phyloP scores from a whole-genome alignment of 768 basidiomycete species.

The Rhizopogon sp. region DNA sequence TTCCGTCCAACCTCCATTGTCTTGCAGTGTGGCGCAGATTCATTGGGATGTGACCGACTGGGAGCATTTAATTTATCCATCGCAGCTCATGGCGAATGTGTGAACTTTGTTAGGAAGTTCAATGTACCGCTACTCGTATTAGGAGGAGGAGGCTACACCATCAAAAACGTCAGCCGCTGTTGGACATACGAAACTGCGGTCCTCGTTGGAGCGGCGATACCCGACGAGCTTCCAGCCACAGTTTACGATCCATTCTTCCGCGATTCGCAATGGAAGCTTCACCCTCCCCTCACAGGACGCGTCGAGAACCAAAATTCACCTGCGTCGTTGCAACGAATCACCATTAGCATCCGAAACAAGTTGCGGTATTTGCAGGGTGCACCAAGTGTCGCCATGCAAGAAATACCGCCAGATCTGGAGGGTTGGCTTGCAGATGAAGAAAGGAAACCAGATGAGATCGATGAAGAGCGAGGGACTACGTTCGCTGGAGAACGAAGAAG shows the following conservation, averaged over 20 bases:
- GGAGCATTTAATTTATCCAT: constrained; percentile 98
- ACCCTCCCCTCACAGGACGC: constrained; percentile 86
- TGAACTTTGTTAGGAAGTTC: constrained; percentile 92
- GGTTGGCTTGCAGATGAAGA: constrained; percentile 74
- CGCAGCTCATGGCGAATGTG: constrained; percentile 96
- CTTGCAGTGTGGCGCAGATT: constrained; percentile 95
- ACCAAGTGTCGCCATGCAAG: constrained; percentile 94
- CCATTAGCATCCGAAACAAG: constrained; percentile 81
- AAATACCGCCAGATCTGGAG: constrained; percentile 89
- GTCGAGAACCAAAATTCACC: constrained; percentile 92
- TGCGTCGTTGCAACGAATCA: constrained; percentile 79
- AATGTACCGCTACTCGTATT: constrained; percentile 86
- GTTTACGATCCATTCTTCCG: constrained; percentile 92
- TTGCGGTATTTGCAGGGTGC: constrained; percentile 91
- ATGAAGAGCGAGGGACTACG: constrained; percentile 60
- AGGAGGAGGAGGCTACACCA: constrained; percentile 95
- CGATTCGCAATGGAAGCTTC: constrained; percentile 88
- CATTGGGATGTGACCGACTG: constrained; percentile 88
- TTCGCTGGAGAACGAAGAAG: constrained; percentile 46
- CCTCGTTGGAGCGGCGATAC: constrained; percentile 75
- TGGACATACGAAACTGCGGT: constrained; percentile 99
- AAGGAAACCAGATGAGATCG: constrained; percentile 58
- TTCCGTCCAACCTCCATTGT: constrained; percentile 91
- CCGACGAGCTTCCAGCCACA: constrained; percentile 83
- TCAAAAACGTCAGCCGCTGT: constrained; percentile 96